phyloP scores from a whole-genome alignment of 2,329 filamentous ascomycete genomes.

The Colletotrichum viniferum region DNA sequence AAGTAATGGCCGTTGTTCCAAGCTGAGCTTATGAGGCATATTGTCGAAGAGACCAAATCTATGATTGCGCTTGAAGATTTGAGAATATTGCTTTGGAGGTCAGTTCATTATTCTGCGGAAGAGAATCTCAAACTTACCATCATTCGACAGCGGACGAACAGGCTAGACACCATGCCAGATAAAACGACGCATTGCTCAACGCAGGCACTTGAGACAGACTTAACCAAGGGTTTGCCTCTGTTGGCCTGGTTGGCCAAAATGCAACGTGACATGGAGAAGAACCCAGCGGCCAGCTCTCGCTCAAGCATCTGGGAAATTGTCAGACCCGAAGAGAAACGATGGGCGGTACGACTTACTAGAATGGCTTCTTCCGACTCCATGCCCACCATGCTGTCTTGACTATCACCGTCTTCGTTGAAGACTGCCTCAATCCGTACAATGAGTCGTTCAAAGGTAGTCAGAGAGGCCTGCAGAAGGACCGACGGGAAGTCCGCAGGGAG shows the following conservation, averaged over 20 bases:
- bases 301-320: conserved; percentile 45
- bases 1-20: conserved; percentile 48
- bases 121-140: conserved; percentile 32
- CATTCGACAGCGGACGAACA: conserved; percentile 50
- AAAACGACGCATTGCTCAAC: conserved; percentile 49
- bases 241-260: conserved; percentile 32
- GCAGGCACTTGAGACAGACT: conserved; percentile 31
- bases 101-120: conserved; percentile 21
- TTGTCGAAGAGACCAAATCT: conserved; percentile 56
- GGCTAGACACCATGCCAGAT: conserved; percentile 49
- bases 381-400: conserved; percentile 40
- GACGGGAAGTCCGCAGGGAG: conserved; percentile 51
- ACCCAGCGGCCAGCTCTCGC: conserved; percentile 48
- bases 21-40: conserved; percentile 40
- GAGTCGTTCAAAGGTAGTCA: conserved; percentile 54
- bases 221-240: neutral
- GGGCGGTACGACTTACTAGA: conserved; percentile 31
- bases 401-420: conserved; percentile 41
- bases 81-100: conserved; percentile 40
- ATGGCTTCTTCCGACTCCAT: conserved; percentile 53
- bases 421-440: conserved; percentile 46
- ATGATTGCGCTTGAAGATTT: conserved; percentile 47
- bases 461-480: conserved; percentile 46
- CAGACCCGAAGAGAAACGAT: neutral
- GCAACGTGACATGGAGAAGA: conserved; percentile 52